Evolutionary conservation across 257 asterid genomes (phyloP), one percentile per base, ranked within the genome.

Genomic region (Pogostemon cablin): DNA sequence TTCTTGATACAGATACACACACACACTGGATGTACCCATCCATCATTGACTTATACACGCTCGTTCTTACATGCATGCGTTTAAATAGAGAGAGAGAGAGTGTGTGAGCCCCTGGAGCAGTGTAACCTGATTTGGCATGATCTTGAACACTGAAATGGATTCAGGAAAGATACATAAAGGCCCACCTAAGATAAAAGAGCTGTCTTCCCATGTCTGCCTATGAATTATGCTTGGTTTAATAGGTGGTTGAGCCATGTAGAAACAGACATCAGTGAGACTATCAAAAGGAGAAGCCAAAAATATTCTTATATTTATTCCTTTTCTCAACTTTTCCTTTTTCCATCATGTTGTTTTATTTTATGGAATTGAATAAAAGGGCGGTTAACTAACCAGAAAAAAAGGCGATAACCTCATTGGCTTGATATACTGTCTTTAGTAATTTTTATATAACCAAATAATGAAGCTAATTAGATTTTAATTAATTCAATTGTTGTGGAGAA

Each of bases 251-350:
- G 69, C 39, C 62, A 48, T 41, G 68, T 43, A 60, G 83, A 75
- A 79, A 66, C 68, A 12, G 75, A 79, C 83, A 43, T 39, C 1
- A 70, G 80, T 66, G 78, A 77, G 46, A 46, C 47, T 60, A 75
- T 66, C 48, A 7, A 79, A 75, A 71, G 75, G 61, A 69, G 69
- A 10, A 71, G 71, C 68, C 56, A 54, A 67, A 71, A 40, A 46
- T 71, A 62, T 12, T 75, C 69, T 40, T 48, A n/a, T 53, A 55
- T 67, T 38, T 61, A 44, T 72, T 76, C 8, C 34, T 48, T 25
- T 6, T 6, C 15, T 50, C 25, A 42, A 46, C 68, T 43, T 62
- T 46, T 63, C 40, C 32, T 25, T 54, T 77, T 49, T 73, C 67
- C 47, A 63, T 60, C 43, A 47, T 46, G 47, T 6, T 17, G 7